phyloP scores from a whole-genome alignment of 805 yeast species.

The Lipomyces lipofer region DNA sequence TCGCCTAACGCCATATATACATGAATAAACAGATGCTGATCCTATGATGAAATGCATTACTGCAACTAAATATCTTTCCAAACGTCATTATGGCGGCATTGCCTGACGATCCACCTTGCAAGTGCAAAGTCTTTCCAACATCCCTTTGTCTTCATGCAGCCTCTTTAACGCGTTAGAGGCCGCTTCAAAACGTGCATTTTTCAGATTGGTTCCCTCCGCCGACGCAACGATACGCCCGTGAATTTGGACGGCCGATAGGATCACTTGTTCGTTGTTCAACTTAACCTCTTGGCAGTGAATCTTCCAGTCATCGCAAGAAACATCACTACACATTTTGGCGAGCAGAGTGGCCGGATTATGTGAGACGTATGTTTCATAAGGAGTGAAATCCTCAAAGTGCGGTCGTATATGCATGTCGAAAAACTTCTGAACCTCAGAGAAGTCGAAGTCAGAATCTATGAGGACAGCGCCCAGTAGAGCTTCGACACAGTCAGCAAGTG shows the following conservation, averaged over 20 bases:
- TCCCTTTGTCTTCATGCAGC: neutral
- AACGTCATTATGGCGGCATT: no score
- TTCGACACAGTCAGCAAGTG: slow-evolving; percentile 12
- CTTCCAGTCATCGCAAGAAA: slow-evolving; percentile 4
- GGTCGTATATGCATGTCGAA: slow-evolving; percentile 1
- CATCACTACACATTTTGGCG: neutral
- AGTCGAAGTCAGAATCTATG: slow-evolving; percentile 11
- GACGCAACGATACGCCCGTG: slow-evolving; percentile 4
- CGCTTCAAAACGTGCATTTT: slow-evolving; percentile 3
- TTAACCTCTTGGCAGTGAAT: slow-evolving; percentile 3
- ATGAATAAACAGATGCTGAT: no score
- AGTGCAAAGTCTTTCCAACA: slow-evolving; percentile 1
- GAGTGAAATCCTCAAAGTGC: slow-evolving; percentile 2
- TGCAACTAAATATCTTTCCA: no score
- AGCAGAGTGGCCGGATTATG: slow-evolving; percentile 1
- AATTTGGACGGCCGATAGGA: slow-evolving; percentile 5
- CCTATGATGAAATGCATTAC: no score
- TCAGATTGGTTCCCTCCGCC: neutral
- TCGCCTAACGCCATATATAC: no score
- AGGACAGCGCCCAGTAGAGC: slow-evolving; percentile 9
- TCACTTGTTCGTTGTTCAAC: neutral
- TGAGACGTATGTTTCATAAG: neutral
- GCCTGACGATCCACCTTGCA: neutral
- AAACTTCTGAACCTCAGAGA: neutral
- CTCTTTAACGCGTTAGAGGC: neutral